Evolutionary conservation across 208 protist species (phyloP).

Genomic region (Lotmaria passim): DNA sequence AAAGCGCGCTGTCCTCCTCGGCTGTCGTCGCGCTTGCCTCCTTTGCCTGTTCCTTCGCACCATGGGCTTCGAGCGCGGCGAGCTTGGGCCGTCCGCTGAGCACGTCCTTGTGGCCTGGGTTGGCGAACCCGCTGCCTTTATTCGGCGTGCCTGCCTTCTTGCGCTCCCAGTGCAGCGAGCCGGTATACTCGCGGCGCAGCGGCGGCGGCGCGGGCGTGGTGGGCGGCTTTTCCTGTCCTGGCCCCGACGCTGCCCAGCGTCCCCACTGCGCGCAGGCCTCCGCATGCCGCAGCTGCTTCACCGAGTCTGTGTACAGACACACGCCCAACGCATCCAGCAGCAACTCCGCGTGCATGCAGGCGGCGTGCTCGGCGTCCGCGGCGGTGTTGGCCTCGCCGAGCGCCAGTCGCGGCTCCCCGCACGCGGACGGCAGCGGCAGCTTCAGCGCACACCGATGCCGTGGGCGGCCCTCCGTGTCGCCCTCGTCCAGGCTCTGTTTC

Average conservation of each 20-base stretch:
- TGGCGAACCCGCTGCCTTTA: not conserved
- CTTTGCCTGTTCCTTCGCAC: not conserved
- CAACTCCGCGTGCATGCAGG: conserved; percentile 90
- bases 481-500: conserved; percentile 49
- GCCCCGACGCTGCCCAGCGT: conserved; percentile 56
- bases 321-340: conserved; percentile 88
- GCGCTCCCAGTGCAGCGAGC: conserved; percentile 75
- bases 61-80: too few relatives aligned
- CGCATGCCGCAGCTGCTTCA: conserved; percentile 66
- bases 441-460: conserved; percentile 52
- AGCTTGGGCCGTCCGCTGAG: too few relatives aligned
- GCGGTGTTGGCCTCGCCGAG: conserved; percentile 70
- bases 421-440: conserved; percentile 71
- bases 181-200: conserved; percentile 64
- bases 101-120: not conserved
- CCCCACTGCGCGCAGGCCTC: conserved; percentile 59
- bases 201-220: conserved; percentile 76
- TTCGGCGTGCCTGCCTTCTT: conserved; percentile 20
- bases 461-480: conserved; percentile 41
- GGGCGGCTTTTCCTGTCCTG: conserved; percentile 24
- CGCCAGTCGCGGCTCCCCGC: conserved; percentile 75
- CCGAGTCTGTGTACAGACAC: conserved; percentile 64
- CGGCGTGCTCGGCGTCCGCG: conserved; percentile 71
- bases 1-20: conserved; percentile 8
- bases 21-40: not conserved